phyloP scores from a whole-genome alignment of 2,329 filamentous ascomycete genomes.

The Xylaria sp. region DNA sequence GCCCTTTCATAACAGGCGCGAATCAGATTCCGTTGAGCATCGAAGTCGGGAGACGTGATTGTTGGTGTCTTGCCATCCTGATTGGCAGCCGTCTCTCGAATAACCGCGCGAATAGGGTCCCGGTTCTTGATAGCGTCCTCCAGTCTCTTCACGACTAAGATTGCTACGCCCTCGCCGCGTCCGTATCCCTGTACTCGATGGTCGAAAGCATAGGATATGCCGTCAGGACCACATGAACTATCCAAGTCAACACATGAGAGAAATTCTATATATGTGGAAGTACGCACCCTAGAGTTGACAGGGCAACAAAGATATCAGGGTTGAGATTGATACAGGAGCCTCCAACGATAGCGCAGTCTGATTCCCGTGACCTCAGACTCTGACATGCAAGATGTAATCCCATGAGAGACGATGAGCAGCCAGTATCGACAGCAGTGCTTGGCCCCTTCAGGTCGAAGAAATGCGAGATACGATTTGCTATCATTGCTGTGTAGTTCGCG shows the following conservation, averaged over 20 bases:
- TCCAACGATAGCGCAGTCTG: constrained; percentile 25
- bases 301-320: constrained; percentile 21
- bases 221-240: constrained; percentile 18
- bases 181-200: constrained; percentile 37
- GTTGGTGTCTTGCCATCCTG: constrained; percentile 57
- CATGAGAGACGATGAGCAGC: constrained; percentile 22
- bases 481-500: constrained; percentile 17
- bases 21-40: constrained; percentile 53
- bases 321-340: constrained; percentile 10
- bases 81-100: constrained; percentile 54
- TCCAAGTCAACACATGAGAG: not conserved
- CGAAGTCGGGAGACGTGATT: constrained; percentile 57
- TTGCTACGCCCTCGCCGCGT: constrained; percentile 31
- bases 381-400: constrained; percentile 23
- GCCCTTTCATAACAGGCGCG: constrained; percentile 48
- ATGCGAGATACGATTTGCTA: constrained; percentile 29
- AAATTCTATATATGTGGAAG: not conserved
- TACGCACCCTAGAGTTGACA: constrained; percentile 20
- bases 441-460: constrained; percentile 27
- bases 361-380: constrained; percentile 15
- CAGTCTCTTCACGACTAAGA: constrained; percentile 27
- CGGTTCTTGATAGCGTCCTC: constrained; percentile 39
- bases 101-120: constrained; percentile 52
- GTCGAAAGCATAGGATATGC: constrained; percentile 30
- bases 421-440: constrained; percentile 27